These are phyloP conservation scores for Blastobotrys chiropterorum DNA, from an alignment of 805 yeast species.

Conservation along the genomic window DNA sequence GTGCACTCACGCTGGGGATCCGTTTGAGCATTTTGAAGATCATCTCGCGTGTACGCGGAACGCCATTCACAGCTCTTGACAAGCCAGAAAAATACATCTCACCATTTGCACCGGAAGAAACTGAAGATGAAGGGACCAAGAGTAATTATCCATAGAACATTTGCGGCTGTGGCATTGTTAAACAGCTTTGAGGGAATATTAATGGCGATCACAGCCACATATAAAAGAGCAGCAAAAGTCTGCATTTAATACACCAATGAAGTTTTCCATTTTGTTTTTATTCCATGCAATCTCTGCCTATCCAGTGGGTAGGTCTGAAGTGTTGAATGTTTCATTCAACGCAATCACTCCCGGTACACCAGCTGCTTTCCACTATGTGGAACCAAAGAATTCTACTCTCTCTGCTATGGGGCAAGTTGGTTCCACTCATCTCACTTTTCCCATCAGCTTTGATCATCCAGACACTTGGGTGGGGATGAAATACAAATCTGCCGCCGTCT, in stretches of 20 bases:
- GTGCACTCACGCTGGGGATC: slow-evolving; percentile 42
- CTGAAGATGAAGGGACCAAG: background rate
- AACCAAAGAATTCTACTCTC: background rate
- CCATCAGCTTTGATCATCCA: background rate
- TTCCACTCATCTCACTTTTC: background rate
- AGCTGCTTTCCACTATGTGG: background rate
- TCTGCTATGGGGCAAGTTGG: background rate
- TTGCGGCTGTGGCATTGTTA: background rate
- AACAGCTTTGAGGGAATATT: background rate
- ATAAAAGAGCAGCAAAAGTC: no score
- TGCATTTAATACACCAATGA: background rate
- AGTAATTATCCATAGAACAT: background rate
- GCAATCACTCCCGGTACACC: background rate
- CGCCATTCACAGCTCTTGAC: slow-evolving; percentile 34
- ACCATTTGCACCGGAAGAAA: background rate
- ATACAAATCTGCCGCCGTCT: background rate
- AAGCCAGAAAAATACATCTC: slow-evolving; percentile 5
- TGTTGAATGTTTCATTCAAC: background rate
- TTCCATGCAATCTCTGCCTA: background rate
- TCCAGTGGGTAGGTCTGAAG: background rate
- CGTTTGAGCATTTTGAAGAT: slow-evolving; percentile 25
- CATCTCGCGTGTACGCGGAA: slow-evolving; percentile 33
- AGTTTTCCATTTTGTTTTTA: background rate
- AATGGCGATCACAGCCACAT: background rate
- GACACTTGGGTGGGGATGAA: background rate